phyloP scores from a whole-genome alignment of 1,284 basidiomycete genomes.

The Entoloma clypeatum region DNA sequence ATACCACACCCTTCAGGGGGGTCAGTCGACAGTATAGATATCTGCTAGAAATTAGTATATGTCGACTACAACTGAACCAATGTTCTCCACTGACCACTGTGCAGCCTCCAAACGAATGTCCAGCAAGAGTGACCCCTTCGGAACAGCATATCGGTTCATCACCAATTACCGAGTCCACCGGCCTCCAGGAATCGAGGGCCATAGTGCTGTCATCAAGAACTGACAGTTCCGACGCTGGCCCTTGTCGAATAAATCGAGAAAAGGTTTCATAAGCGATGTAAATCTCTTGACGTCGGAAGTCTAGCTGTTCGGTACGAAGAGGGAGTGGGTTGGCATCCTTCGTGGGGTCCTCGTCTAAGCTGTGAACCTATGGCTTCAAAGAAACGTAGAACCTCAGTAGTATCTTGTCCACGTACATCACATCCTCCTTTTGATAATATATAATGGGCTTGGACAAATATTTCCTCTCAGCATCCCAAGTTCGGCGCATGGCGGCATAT shows the following conservation, averaged over 20 bases:
- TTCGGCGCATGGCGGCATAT: slow-evolving; percentile 38
- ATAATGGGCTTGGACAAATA: slow-evolving; percentile 25
- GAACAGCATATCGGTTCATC: slow-evolving; percentile 37
- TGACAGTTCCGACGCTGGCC: slow-evolving; percentile 27
- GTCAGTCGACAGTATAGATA: slow-evolving; percentile 49
- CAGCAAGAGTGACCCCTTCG: slow-evolving; percentile 49
- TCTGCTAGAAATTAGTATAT: slow-evolving; percentile 31
- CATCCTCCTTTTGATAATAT: slow-evolving; percentile 48
- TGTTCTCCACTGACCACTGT: slow-evolving; percentile 51
- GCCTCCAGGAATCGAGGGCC: slow-evolving; percentile 42
- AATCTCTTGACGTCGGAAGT: slow-evolving; percentile 62
- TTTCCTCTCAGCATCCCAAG: slow-evolving; percentile 28
- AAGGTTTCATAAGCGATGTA: slow-evolving; percentile 53
- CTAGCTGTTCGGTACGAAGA: slow-evolving; percentile 62
- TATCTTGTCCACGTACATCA: slow-evolving; percentile 41
- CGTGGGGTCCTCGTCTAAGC: slow-evolving; percentile 28
- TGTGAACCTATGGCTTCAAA: slow-evolving; percentile 9
- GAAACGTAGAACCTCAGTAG: neutral
- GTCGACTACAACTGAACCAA: slow-evolving; percentile 12
- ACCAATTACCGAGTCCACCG: slow-evolving; percentile 23
- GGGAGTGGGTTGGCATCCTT: slow-evolving; percentile 31
- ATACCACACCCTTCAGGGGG: slow-evolving; percentile 37
- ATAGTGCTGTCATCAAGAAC: slow-evolving; percentile 34
- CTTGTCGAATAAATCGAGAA: slow-evolving; percentile 33
- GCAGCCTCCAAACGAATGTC: slow-evolving; percentile 78